Percentiles rank a stretch among this genome's conserved stretches.
These are phyloP conservation scores for Zea luxurians DNA, from an alignment of 176 grass and related monocot genomes.

Conservation along the genomic window DNA sequence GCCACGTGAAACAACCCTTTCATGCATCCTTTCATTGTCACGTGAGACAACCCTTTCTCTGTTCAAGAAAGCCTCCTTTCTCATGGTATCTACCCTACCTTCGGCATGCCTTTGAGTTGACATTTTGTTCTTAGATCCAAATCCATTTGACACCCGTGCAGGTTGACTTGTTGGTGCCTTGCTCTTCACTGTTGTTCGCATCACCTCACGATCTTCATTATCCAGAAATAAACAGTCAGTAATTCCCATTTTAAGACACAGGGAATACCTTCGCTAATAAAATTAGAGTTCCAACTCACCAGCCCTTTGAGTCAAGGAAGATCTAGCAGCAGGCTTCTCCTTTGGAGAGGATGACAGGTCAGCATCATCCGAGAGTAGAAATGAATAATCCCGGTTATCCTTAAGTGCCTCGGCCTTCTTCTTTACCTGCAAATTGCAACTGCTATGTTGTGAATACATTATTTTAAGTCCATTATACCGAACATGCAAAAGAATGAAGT, in stretches of 20 bases:
- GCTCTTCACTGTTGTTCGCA: conserved; percentile 42
- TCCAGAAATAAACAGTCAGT: conserved; percentile 23
- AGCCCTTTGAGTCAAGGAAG: conserved; percentile 46
- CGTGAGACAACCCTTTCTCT: conserved; percentile 31
- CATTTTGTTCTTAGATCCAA: conserved; percentile 47
- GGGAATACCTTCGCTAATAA: not conserved
- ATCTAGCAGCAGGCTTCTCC: conserved; percentile 49
- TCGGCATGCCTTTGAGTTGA: conserved; percentile 40
- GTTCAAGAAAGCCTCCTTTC: conserved; percentile 41
- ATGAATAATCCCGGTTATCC: conserved; percentile 88
- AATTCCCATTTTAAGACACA: conserved; percentile 18
- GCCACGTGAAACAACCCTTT: no score
- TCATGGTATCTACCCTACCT: conserved; percentile 43
- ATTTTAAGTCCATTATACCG: conserved; percentile 28
- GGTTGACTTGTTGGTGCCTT: conserved; percentile 44
- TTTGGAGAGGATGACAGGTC: conserved; percentile 55
- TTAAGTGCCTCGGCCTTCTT: conserved; percentile 85
- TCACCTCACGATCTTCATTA: conserved; percentile 43
- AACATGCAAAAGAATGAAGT: conserved; percentile 31
- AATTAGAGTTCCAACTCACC: conserved; percentile 49
- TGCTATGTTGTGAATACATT: conserved; percentile 44
- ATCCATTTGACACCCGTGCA: conserved; percentile 47
- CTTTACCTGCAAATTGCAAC: conserved; percentile 61
- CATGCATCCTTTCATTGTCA: conserved; percentile 1
- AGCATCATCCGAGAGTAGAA: conserved; percentile 91